Evolutionary conservation across 257 asterid species (phyloP).

Genomic region (Penstemon barbatus): DNA sequence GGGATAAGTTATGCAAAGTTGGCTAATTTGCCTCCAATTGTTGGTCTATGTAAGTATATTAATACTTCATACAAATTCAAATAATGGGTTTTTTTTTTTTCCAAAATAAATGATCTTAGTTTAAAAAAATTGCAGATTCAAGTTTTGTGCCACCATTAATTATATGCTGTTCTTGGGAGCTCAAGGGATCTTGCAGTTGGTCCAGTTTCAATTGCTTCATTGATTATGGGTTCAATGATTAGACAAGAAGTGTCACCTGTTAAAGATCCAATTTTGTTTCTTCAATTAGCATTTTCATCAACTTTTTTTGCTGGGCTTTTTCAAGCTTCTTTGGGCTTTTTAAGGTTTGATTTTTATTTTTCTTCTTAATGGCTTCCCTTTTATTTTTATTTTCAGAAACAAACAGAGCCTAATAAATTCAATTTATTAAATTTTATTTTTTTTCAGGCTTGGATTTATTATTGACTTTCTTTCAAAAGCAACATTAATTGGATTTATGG

Average conservation of each 20-base stretch:
- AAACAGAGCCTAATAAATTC: conserved; percentile 19
- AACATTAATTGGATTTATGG: conserved; percentile 87
- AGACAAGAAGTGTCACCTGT: conserved; percentile 68
- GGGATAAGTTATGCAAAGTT: conserved; percentile 96
- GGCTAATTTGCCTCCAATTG: conserved; percentile 85
- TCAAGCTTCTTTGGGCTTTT: conserved; percentile 75
- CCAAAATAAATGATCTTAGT: neutral
- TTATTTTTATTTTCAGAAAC: neutral
- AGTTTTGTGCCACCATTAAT: conserved; percentile 81
- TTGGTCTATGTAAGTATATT: conserved; percentile 82
- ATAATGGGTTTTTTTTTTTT: neutral
- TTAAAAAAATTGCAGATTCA: conserved; percentile 47
- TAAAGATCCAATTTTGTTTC: conserved; percentile 63
- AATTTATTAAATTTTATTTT: no score
- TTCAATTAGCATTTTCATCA: conserved; percentile 74
- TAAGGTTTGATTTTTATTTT: conserved; percentile 43
- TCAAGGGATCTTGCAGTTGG: conserved; percentile 87
- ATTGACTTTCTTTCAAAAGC: conserved; percentile 87
- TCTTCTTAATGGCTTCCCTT: neutral
- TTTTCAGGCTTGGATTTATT: conserved; percentile 74
- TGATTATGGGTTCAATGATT: conserved; percentile 75
- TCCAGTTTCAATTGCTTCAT: conserved; percentile 79
- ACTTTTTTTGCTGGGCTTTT: conserved; percentile 88
- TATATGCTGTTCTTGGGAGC: conserved; percentile 85
- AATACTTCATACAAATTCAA: conserved; percentile 40